These are phyloP conservation scores for Solanum appendiculatum DNA, from an alignment of 257 asterid species.

Conservation along the genomic window DNA sequence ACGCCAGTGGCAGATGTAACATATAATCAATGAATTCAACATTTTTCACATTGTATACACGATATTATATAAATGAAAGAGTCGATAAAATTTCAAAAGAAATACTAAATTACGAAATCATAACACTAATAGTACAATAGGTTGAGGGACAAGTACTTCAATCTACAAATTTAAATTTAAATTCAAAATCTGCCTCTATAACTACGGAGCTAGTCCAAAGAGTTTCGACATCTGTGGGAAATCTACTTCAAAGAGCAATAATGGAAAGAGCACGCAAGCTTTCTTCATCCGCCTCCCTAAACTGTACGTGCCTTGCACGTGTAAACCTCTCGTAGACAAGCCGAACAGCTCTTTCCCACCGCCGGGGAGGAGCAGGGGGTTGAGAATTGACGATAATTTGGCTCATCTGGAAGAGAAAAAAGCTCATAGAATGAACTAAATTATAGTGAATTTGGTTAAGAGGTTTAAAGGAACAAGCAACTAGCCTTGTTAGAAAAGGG, in stretches of 20 bases:
- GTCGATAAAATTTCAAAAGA: no score
- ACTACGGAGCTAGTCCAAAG: no score
- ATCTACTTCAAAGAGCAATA: constrained; percentile 26
- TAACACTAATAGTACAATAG: no score
- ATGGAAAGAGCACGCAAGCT: constrained; percentile 36
- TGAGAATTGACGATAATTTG: constrained; percentile 22
- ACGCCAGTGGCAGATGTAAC: no score
- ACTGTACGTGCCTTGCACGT: constrained; percentile 22
- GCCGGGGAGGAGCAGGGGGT: background rate
- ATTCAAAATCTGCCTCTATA: no score
- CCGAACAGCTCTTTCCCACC: constrained; percentile 61
- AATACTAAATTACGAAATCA: no score
- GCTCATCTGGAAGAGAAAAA: constrained; percentile 48
- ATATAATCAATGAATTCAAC: no score
- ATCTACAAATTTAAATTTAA: no score
- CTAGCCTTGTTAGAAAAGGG: constrained; percentile 3
- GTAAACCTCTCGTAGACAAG: constrained; percentile 27
- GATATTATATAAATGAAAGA: no score
- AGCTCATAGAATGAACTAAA: constrained; percentile 12
- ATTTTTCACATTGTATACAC: no score
- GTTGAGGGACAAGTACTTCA: no score
- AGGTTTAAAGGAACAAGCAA: constrained; percentile 25
- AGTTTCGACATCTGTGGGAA: no score
- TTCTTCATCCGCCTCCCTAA: constrained; percentile 29
- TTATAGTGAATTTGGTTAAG: constrained; percentile 21